Base-by-base conservation (phyloP, 108 stramenopile genomes). In the Cyclotella kingstonii region DNA sequence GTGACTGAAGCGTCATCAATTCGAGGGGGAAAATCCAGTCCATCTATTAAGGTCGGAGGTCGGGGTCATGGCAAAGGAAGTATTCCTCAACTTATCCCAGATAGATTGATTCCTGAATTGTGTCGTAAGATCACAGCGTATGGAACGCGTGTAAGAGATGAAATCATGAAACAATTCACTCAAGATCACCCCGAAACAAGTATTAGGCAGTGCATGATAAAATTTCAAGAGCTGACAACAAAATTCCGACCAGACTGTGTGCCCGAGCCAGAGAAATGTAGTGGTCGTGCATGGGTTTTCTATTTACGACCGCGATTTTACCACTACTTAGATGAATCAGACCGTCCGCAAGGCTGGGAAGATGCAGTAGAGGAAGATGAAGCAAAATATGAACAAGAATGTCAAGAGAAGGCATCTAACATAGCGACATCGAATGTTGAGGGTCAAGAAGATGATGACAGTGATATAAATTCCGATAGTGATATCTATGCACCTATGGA, bases 251-350 rank as follows among this genome's bases (percentile, higher is more conserved):
- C 93, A 15, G 58, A 59, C n/a, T 90, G 93, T 73, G 68, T 90
- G 10, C 73, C 68, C 15, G 41, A 52, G 22, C 67, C 65, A 2
- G 62, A 62, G 33, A 72, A 79, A 45, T 47, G 59, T 5, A 23
- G 47, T 36, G 91, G 84, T 18, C 76, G 91, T 35, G 79, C 84
- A 4, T 86, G 90, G 48, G 72, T 78, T 30, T 90, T 91, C 53
- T 94, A 80, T 47, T 70, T 94, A 6, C 74, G 93, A 54, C 93
- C 93, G n/a, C 66, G 74, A 46, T 89, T 73, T 48, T 94, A 94
- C 74, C 86, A 87, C 64, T 55, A 81, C 54, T 62, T 94, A 45
- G 68, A 76, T 9, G 87, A 85, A 5, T 38, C 57, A 4, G 87
- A 85, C 10, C 71, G 87, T 2, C 93, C 93, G 5, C 75, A 80